Evolutionary conservation across 345 rosid genomes (phyloP).

Genomic region (Dipteronia sinensis): DNA sequence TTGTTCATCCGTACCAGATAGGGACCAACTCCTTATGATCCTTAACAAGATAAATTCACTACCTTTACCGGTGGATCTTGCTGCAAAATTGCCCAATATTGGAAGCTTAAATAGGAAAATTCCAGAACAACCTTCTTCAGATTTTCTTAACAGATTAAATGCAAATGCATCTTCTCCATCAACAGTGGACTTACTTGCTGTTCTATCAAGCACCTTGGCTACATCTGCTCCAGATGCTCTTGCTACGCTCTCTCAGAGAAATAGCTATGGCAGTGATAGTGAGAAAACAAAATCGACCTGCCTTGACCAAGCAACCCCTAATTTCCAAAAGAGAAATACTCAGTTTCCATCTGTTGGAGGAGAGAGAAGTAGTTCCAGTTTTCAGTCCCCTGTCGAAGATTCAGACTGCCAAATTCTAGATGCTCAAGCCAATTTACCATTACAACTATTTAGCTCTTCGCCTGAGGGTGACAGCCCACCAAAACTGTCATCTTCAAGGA

Average conservation of each 20-base stretch:
- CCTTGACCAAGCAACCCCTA: conserved; percentile 41
- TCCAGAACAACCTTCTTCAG: conserved; percentile 40
- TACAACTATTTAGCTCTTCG: conserved; percentile 79
- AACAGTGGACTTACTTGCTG: conserved; percentile 71
- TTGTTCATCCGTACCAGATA: conserved; percentile 49
- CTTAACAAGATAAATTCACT: conserved; percentile 82
- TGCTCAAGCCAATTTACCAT: conserved; percentile 56
- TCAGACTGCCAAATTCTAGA: conserved; percentile 68
- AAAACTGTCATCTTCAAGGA: conserved; percentile 63
- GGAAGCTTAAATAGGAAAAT: conserved; percentile 50
- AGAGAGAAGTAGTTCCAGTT: conserved; percentile 73
- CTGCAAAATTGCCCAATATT: conserved; percentile 56
- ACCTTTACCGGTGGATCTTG: conserved; percentile 72
- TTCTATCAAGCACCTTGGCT: conserved; percentile 66
- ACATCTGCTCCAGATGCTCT: conserved; percentile 64
- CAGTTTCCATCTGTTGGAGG: conserved; percentile 48
- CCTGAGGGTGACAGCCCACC: conserved; percentile 74
- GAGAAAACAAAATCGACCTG: conserved; percentile 55
- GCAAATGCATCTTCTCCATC: conserved; percentile 57
- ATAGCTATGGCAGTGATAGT: conserved; percentile 60
- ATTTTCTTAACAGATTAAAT: conserved; percentile 45
- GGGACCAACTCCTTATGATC: conserved; percentile 73
- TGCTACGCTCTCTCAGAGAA: conserved; percentile 58
- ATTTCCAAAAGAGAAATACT: conserved; percentile 43
- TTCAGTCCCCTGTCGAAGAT: conserved; percentile 73